Percentiles rank a stretch among this genome's conserved stretches.
These are phyloP conservation scores for Populus tremula DNA, from an alignment of 345 rosid species.

Conservation along the genomic window DNA sequence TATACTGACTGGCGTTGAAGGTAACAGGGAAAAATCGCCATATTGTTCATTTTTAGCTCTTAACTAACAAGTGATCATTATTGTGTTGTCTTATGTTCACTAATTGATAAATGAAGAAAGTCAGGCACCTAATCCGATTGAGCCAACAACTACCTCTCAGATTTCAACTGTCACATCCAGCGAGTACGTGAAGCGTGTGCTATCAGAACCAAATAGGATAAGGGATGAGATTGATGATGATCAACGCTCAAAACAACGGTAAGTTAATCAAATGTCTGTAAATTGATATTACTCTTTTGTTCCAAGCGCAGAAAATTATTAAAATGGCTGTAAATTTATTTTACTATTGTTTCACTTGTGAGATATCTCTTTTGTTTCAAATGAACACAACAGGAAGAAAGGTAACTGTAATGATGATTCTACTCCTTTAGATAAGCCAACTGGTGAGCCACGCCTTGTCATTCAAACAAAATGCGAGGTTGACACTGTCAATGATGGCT, in stretches of 20 bases:
- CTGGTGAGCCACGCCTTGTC: constrained; percentile 51
- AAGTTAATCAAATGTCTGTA: constrained; percentile 17
- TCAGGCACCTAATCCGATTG: constrained; percentile 33
- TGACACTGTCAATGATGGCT: constrained; percentile 82
- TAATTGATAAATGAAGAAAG: constrained; percentile 43
- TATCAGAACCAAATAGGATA: constrained; percentile 45
- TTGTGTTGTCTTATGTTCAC: constrained; percentile 33
- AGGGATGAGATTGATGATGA: constrained; percentile 40
- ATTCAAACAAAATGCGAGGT: constrained; percentile 40
- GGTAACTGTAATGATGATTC: constrained; percentile 38
- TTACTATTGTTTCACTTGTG: not conserved
- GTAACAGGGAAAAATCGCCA: constrained; percentile 33
- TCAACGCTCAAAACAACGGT: constrained; percentile 68
- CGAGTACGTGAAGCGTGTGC: constrained; percentile 41
- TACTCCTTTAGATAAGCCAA: constrained; percentile 42
- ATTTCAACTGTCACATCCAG: constrained; percentile 30
- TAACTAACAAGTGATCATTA: constrained; percentile 5
- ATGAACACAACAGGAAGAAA: constrained; percentile 58
- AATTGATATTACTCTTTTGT: not conserved
- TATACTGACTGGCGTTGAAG: constrained; percentile 37
- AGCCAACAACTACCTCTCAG: constrained; percentile 36
- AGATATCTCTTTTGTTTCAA: constrained; percentile 12
- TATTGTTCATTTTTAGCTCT: not conserved
- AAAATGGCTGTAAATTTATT: not conserved
- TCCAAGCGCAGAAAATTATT: not conserved